phyloP scores from a whole-genome alignment of 1,284 basidiomycete species.

The Rhizoctonia solani region DNA sequence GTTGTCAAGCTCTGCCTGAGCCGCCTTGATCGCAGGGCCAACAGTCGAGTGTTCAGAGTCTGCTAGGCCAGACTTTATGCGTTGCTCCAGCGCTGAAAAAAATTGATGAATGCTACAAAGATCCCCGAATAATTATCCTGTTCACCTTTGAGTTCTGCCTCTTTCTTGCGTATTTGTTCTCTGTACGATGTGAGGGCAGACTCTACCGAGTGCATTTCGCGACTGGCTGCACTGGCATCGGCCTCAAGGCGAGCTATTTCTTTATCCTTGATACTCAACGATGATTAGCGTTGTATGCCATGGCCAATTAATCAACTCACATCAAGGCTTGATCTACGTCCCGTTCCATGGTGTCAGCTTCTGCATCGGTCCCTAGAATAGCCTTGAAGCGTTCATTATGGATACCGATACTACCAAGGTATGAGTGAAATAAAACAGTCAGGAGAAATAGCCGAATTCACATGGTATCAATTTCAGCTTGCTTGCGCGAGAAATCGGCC shows the following conservation, averaged over 20 bases:
- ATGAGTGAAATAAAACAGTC: not conserved
- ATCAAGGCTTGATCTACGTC: conserved; percentile 62
- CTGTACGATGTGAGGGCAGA: conserved; percentile 62
- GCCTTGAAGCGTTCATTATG: conserved; percentile 67
- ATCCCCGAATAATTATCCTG: not conserved
- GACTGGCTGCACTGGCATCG: conserved; percentile 55
- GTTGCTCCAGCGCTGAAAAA: conserved; percentile 33
- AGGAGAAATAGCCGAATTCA: conserved; percentile 49
- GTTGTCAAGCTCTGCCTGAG: conserved; percentile 57
- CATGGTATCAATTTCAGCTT: conserved; percentile 67
- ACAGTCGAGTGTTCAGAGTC: conserved; percentile 50
- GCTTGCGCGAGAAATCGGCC: conserved; percentile 67
- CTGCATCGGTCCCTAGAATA: conserved; percentile 62
- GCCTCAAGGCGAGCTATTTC: conserved; percentile 62
- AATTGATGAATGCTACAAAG: not conserved
- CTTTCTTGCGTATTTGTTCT: conserved; percentile 64
- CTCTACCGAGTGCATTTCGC: conserved; percentile 64
- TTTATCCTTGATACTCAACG: conserved; percentile 65
- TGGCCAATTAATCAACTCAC: conserved; percentile 51
- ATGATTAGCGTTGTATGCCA: conserved; percentile 20
- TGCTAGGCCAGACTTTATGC: conserved; percentile 42
- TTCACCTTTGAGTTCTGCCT: conserved; percentile 64
- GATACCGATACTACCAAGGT: conserved; percentile 58
- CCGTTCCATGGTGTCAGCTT: conserved; percentile 69
- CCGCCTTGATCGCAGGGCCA: conserved; percentile 62